Conservation (phyloP, 176 grass and related monocot genomes). For the Rhynchospora pubera region DNA sequence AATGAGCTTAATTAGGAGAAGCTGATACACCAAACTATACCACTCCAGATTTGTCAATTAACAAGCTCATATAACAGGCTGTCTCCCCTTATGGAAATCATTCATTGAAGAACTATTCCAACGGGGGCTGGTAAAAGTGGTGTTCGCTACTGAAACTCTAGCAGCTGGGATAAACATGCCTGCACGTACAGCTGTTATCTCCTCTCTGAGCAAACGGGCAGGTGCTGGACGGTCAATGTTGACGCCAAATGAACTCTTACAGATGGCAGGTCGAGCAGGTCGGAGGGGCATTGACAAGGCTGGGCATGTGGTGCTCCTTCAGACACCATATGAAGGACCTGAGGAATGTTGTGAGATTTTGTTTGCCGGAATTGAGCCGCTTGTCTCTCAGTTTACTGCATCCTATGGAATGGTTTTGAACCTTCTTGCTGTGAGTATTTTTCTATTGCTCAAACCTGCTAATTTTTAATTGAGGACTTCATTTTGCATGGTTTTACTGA, state of each 20-base stretch:
- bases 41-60: background rate
- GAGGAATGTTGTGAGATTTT: slow-evolving; percentile 82
- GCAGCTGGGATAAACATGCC: slow-evolving; percentile 99
- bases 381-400: slow-evolving; percentile 96
- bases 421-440: slow-evolving; percentile 76
- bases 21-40: background rate
- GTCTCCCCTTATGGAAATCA: slow-evolving; percentile 96
- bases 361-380: slow-evolving; percentile 79
- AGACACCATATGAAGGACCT: slow-evolving; percentile 77
- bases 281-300: slow-evolving; percentile 92
- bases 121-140: slow-evolving; percentile 87
- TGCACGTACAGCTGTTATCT: slow-evolving; percentile 83
- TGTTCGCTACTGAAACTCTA: slow-evolving; percentile 96
- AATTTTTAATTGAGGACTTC: background rate
- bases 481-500: background rate
- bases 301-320: slow-evolving; percentile 88
- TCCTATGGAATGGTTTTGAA: slow-evolving; percentile 99
- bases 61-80: slow-evolving; percentile 29
- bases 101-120: slow-evolving; percentile 97
- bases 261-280: slow-evolving; percentile 97
- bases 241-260: slow-evolving; percentile 78
- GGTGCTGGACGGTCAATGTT: slow-evolving; percentile 71
- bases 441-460: background rate
- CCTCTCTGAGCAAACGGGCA: slow-evolving; percentile 73
- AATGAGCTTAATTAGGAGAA: background rate